Conservation (phyloP, 495 filamentous ascomycete genomes). For the Pseudomonodictys pantanalensis region DNA sequence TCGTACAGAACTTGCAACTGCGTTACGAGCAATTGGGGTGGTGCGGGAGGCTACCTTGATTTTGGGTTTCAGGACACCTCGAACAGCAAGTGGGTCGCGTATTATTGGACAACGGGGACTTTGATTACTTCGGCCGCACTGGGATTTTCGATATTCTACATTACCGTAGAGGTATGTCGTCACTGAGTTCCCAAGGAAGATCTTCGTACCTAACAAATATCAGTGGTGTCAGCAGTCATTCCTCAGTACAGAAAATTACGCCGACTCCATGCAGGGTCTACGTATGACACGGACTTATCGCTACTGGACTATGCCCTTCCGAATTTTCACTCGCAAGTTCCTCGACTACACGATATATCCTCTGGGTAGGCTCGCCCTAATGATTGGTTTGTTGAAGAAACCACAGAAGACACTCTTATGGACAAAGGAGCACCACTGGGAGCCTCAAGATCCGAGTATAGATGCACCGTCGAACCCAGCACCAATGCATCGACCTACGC, state of each 20-base stretch:
- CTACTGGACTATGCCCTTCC: conserved; percentile 1
- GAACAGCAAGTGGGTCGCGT: conserved; percentile 15
- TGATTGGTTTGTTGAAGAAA: background rate
- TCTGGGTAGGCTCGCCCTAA: background rate
- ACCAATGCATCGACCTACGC: background rate
- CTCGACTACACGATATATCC: background rate
- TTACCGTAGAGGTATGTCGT: conserved; percentile 35
- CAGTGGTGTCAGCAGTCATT: conserved; percentile 28
- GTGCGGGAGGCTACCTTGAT: conserved; percentile 37
- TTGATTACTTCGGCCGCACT: conserved; percentile 36
- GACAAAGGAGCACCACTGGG: background rate
- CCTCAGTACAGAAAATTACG: conserved; percentile 14
- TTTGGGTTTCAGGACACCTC: conserved; percentile 29
- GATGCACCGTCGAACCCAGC: background rate
- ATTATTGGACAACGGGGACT: conserved; percentile 41
- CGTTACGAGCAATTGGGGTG: conserved; percentile 31
- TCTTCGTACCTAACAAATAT: too few species aligned
- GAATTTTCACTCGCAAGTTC: background rate
- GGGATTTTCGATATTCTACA: conserved; percentile 39
- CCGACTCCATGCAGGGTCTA: conserved; percentile 8
- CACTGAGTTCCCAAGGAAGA: too few species aligned
- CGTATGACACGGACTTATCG: conserved; percentile 15
- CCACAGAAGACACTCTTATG: background rate
- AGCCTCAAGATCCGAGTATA: background rate
- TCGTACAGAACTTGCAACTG: conserved; percentile 39